phyloP scores from a whole-genome alignment of 495 filamentous ascomycete genomes.

The Lepraria neglecta region DNA sequence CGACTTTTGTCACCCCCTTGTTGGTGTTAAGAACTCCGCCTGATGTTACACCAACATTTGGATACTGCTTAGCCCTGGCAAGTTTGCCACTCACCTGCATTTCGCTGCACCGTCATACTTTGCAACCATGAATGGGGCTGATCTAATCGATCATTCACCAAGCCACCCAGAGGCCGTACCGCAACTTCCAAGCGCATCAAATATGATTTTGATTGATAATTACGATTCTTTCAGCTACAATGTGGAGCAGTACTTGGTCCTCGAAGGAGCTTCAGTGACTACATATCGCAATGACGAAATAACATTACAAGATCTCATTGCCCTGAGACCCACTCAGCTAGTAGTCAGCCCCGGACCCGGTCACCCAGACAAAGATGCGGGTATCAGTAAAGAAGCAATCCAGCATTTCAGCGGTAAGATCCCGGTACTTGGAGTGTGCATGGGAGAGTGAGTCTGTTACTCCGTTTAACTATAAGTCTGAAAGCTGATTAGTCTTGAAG shows the following conservation, averaged over 20 bases:
- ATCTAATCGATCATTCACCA: conserved; percentile 78
- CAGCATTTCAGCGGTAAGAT: conserved; percentile 91
- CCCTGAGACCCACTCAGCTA: conserved; percentile 80
- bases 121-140: conserved; percentile 40
- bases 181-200: conserved; percentile 67
- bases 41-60: no score
- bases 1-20: no score
- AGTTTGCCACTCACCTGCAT: no score
- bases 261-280: conserved; percentile 84
- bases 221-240: conserved; percentile 81
- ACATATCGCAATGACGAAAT: conserved; percentile 92
- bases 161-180: conserved; percentile 66
- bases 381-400: conserved; percentile 87
- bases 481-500: conserved; percentile 30
- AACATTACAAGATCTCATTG: conserved; percentile 72
- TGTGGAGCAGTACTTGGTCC: conserved; percentile 92
- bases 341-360: conserved; percentile 94
- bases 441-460: conserved; percentile 67
- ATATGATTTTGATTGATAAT: conserved; percentile 95
- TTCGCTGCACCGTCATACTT: neutral
- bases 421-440: conserved; percentile 94
- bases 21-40: no score
- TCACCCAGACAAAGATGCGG: conserved; percentile 83
- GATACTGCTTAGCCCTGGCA: neutral
- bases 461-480: neutral